Evolutionary conservation across 1,284 basidiomycete genomes (phyloP).

Genomic region (Apiotrichum sp.): DNA sequence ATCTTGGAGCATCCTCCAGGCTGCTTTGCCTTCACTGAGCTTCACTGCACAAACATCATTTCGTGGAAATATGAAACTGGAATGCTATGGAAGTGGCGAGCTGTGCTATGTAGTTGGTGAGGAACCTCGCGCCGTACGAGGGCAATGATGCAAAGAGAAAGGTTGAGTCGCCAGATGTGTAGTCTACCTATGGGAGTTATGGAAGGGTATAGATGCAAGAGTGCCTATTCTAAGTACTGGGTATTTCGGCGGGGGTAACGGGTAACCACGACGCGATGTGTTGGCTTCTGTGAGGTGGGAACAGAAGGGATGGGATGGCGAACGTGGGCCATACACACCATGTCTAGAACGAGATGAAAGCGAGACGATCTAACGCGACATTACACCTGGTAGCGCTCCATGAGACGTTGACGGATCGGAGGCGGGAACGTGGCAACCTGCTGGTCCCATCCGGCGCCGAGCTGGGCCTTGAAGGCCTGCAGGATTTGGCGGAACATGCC

Average conservation of each 20-base stretch:
- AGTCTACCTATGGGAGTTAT: constrained; percentile 18
- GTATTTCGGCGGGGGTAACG: constrained; percentile 19
- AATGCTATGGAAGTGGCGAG: constrained; percentile 18
- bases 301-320: neutral
- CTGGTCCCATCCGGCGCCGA: constrained; percentile 41
- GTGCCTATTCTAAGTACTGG: constrained; percentile 19
- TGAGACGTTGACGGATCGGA: constrained; percentile 39
- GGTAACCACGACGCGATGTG: no score
- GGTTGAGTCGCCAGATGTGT: neutral
- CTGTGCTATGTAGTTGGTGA: constrained; percentile 5
- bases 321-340: neutral
- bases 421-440: constrained; percentile 38
- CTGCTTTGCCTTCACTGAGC: neutral
- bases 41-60: constrained; percentile 7
- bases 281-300: no score
- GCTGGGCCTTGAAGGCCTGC: constrained; percentile 42
- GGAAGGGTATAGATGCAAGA: constrained; percentile 22
- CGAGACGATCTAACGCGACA: neutral
- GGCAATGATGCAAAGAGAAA: constrained; percentile 5
- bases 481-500: constrained; percentile 68
- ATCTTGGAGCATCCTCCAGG: no score
- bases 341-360: no score
- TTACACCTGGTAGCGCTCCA: constrained; percentile 45
- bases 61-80: constrained; percentile 5
- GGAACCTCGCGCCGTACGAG: constrained; percentile 19